phyloP scores from a whole-genome alignment of 2,329 filamentous ascomycete species.

The Xylariaceae sp. region DNA sequence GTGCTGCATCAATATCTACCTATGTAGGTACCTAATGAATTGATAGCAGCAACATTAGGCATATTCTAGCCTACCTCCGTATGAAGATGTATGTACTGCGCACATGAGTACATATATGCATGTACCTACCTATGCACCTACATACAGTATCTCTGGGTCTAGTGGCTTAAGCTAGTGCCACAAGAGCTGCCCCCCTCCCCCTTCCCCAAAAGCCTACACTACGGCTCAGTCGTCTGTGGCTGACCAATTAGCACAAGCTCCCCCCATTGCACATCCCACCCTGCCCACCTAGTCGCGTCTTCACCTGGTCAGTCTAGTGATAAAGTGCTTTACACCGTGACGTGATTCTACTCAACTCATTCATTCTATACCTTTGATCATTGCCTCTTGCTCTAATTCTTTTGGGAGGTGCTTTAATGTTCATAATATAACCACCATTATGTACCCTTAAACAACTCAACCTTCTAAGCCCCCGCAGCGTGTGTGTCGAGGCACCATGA shows the following conservation, averaged over 20 bases:
- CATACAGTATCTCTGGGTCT: too few relatives aligned
- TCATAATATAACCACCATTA: slow-evolving; percentile 20
- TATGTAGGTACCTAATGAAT: too few relatives aligned
- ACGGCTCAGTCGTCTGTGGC: background rate
- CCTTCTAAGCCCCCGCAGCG: slow-evolving; percentile 25
- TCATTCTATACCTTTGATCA: background rate
- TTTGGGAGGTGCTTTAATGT: slow-evolving; percentile 1
- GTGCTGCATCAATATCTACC: too few relatives aligned
- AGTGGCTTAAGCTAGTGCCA: background rate
- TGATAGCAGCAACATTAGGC: too few relatives aligned
- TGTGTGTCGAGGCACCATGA: slow-evolving; percentile 43
- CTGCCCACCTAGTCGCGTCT: background rate
- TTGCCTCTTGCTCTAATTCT: background rate
- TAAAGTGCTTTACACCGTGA: background rate
- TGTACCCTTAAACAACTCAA: slow-evolving; percentile 26
- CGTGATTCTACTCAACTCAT: background rate
- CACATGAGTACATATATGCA: too few relatives aligned
- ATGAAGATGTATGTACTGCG: too few relatives aligned
- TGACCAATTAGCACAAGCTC: background rate
- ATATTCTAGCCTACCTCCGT: too few relatives aligned
- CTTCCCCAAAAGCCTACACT: background rate
- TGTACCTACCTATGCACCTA: too few relatives aligned
- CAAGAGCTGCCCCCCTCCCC: too few relatives aligned
- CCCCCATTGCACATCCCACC: background rate
- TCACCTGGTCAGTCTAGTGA: too few relatives aligned